These are phyloP conservation scores for Globisporangium orthogonon DNA, from an alignment of 352 stramenopile species.

Conservation along the genomic window DNA sequence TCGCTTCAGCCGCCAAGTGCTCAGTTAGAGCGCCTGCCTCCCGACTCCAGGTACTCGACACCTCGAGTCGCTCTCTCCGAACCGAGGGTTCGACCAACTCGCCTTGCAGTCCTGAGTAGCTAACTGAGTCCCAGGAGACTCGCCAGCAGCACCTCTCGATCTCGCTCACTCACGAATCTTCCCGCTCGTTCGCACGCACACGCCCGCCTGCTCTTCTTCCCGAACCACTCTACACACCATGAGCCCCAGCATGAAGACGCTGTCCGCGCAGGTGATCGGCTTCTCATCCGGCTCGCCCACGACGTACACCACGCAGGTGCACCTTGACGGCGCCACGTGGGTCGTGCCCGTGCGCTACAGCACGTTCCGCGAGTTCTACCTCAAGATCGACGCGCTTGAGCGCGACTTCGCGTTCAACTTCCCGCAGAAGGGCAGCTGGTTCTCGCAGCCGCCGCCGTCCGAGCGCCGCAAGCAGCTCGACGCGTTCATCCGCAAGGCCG, in stretches of 20 bases:
- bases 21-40: not conserved
- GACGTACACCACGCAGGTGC: slow-evolving; percentile 49
- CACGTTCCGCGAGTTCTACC: slow-evolving; percentile 56
- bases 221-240: not conserved
- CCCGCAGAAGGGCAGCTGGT: slow-evolving; percentile 52
- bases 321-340: slow-evolving; percentile 34
- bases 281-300: slow-evolving; percentile 30
- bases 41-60: not conserved
- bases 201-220: not conserved
- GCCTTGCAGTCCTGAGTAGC: not conserved
- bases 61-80: not conserved
- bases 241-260: slow-evolving; percentile 12
- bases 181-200: not conserved
- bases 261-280: slow-evolving; percentile 35
- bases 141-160: not conserved
- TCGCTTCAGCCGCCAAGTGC: slow-evolving; percentile 1
- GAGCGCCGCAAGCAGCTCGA: slow-evolving; percentile 55
- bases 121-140: not conserved
- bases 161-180: not conserved
- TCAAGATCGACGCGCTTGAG: slow-evolving; percentile 34
- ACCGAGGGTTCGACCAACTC: not conserved
- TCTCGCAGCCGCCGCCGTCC: slow-evolving; percentile 48
- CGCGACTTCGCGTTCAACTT: slow-evolving; percentile 52
- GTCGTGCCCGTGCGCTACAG: slow-evolving; percentile 54
- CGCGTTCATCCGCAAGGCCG: slow-evolving; percentile 47